These are phyloP conservation scores for Populus hybrid DNA, from an alignment of 441 rosid genomes.

Conservation along the genomic window DNA sequence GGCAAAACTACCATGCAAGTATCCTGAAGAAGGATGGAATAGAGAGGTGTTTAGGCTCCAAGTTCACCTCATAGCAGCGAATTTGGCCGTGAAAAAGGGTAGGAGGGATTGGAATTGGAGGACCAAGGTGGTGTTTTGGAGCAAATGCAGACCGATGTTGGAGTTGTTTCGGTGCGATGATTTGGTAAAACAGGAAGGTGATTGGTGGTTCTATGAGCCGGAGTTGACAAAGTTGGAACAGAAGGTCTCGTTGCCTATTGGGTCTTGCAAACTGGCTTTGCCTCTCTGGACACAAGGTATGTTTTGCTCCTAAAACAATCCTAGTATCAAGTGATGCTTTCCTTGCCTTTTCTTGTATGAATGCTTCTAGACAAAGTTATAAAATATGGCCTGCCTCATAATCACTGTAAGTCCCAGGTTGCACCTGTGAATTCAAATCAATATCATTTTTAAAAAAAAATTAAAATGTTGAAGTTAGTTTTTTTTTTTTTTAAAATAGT, in stretches of 20 bases:
- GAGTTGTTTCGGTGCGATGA: constrained; percentile 84
- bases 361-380: not conserved
- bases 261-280: constrained; percentile 75
- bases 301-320: not conserved
- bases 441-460: no score
- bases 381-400: no score
- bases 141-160: constrained; percentile 83
- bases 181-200: constrained; percentile 58
- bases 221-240: constrained; percentile 58
- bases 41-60: constrained; percentile 84
- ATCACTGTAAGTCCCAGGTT: no score
- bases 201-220: constrained; percentile 82
- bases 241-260: constrained; percentile 69
- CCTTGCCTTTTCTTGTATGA: not conserved
- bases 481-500: no score
- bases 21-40: constrained; percentile 67
- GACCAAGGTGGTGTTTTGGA: constrained; percentile 64
- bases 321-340: not conserved
- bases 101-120: constrained; percentile 54
- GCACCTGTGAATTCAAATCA: no score
- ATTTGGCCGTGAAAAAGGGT: constrained; percentile 56
- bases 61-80: constrained; percentile 66
- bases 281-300: constrained; percentile 78
- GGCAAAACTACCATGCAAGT: constrained; percentile 68
- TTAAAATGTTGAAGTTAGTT: no score